Base-by-base conservation (phyloP, 352 stramenopile genomes). In the Globisporangium abappressorium region DNA sequence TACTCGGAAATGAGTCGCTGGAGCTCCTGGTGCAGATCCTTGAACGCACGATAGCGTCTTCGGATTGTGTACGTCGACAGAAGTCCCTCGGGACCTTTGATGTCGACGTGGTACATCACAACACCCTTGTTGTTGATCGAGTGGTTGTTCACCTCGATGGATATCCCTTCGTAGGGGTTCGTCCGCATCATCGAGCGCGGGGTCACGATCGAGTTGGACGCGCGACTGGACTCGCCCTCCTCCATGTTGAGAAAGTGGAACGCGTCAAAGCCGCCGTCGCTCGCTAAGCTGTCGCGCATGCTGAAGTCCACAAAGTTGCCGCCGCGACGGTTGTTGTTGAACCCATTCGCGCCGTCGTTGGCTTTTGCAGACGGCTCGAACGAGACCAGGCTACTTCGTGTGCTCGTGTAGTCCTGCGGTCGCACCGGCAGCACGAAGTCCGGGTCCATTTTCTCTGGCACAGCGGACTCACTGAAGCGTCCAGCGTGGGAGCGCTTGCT, bases 41-140 rank as follows among this genome's bases (percentile, higher is more conserved):
- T 90, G 73, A 95, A 95, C 14, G 82, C 85, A 24, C 80, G 80
- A 72, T 91, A 95, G 33, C 87, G 85, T 30, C 84, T 73, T 8
- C 87, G 85, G 71, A 95, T 95, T 5, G 87, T 95, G 79, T 95
- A 95, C 4, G 87, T 92, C 46, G 83, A 91, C 14, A 94, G 69
- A 57, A 93, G 71, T 0, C 85, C 85, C 34, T 93, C 76, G 0
- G 85, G 86, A 9, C 83, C 84, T 66, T 92, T 90, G 54, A 95
- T 92, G 61, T 95, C 87, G 58, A 95, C 85, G 72, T 95, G 87
- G 67, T 95, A 95, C 84, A 95, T 93, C 63, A 95, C 87, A 41
- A 83, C 73, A 26, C 79, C 79, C 47, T 87, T 68, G 59, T 73
- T 82, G 73, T 76, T 77, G 62, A 87, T 73, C 65, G 79, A 87